Base-by-base conservation (phyloP, 1,284 basidiomycete genomes). In the Neonothopanus nambi region DNA sequence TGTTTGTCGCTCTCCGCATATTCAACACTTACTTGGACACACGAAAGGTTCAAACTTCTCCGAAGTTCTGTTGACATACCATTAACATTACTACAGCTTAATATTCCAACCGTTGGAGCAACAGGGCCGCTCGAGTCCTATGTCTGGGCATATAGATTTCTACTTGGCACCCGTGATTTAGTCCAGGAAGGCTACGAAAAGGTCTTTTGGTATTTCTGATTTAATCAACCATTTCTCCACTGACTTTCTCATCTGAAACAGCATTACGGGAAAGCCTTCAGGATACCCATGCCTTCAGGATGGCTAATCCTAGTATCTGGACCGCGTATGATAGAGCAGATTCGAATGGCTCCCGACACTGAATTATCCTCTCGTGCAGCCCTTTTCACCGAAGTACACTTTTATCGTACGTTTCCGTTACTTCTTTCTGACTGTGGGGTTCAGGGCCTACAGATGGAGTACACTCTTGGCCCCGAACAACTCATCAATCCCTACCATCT, bases 251-350 rank as follows among this genome's bases (percentile, higher is more conserved):
- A n/a, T 37, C 5, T 37, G n/a, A n/a, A 57, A n/a, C n/a, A n/a
- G 56, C 48, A 57, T 36, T 46, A 50, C 20, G 47, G 42, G 6
- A 23, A 40, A 15, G 52, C 51, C 0, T 74, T 70, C 65, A 70
- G 69, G 56, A 55, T 73, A 8, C 61, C 70, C 1, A 45, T 61
- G 17, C 39, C 65, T 2, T 58, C 61, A 30, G 48, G 57, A 1
- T 73, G 69, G 71, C 48, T 60, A 2, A 57, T 72, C 17, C 54
- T 72, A 3, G 63, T 70, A 11, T 62, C 59, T 17, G 67, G 63
- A 5, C 56, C 60, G 1, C 56, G 64, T 38, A 60, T 69, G 51
- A 59, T 70, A 2, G 68, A 73, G 1, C 71, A 74, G 40, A 52
- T 74, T 7, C 63, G 65, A 15, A 67, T 61, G 39, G 65, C 68